Conservation (phyloP, 192 early-diverging fungal genomes). For the Coemansia sp. region DNA sequence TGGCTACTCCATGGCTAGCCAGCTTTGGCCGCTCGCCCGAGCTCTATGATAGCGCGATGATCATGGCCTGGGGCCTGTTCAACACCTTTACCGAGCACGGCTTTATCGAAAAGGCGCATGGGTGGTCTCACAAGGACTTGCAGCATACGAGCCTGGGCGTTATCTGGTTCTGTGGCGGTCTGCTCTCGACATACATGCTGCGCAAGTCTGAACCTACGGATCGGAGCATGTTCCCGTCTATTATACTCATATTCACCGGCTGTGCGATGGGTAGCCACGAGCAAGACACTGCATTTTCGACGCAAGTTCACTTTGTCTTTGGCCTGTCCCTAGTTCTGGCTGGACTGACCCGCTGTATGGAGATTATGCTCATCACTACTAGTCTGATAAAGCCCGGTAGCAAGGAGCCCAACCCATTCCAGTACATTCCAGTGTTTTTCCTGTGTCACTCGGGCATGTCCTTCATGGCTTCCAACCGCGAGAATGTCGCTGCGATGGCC, state of each 20-base stretch:
- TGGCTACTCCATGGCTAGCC: constrained; percentile 61
- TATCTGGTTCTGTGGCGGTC: constrained; percentile 66
- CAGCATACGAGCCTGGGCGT: constrained; percentile 70
- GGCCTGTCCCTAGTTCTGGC: constrained; percentile 61
- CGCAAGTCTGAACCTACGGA: constrained; percentile 34
- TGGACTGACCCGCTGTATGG: constrained; percentile 58
- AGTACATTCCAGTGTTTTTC: constrained; percentile 52
- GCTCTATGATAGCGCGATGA: constrained; percentile 67
- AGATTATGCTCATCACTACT: constrained; percentile 54
- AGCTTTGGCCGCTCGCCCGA: constrained; percentile 62
- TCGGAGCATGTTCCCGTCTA: constrained; percentile 61
- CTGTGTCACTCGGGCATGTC: constrained; percentile 61
- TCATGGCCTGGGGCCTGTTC: constrained; percentile 65
- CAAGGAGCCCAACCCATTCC: constrained; percentile 49
- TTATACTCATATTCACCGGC: constrained; percentile 64
- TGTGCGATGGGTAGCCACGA: constrained; percentile 62
- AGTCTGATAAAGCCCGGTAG: constrained; percentile 21
- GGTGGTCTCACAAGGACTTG: constrained; percentile 67
- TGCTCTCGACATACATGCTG: constrained; percentile 57
- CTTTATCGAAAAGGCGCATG: constrained; percentile 48
- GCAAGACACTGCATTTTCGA: constrained; percentile 61
- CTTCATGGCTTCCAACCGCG: constrained; percentile 66
- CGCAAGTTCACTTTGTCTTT: constrained; percentile 63
- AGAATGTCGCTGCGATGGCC: constrained; percentile 53
- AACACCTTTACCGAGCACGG: constrained; percentile 74